Percentiles rank a stretch among this genome's conserved stretches.
Conservation (phyloP, 23 red algal species). For the Cyanidiococcus yangmingshanensis region DNA sequence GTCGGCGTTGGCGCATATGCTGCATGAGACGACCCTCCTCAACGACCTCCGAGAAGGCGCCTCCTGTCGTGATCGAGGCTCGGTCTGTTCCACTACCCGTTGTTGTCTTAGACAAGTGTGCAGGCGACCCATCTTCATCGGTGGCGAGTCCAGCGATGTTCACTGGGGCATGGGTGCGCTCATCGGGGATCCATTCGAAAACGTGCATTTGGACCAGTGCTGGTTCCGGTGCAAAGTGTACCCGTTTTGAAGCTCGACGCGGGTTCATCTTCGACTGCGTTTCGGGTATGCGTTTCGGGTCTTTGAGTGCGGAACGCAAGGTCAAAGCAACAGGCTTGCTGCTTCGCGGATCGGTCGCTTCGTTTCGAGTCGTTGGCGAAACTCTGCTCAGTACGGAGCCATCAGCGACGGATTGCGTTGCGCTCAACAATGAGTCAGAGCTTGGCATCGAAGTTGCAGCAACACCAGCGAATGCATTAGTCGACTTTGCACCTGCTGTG, state of each 20-base stretch:
- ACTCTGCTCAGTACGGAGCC: too few relatives aligned
- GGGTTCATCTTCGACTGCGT: too few relatives aligned
- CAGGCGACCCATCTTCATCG: background rate
- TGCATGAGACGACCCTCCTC: constrained; percentile 20
- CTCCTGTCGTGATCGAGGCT: background rate
- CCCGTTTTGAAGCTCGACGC: background rate
- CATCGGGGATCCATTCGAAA: background rate
- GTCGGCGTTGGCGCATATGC: background rate
- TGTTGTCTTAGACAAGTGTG: background rate
- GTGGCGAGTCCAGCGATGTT: background rate
- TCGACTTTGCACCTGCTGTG: too few relatives aligned
- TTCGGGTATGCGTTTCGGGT: too few relatives aligned
- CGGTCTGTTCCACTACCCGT: background rate
- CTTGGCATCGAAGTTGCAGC: too few relatives aligned
- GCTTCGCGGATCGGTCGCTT: too few relatives aligned
- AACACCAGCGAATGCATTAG: too few relatives aligned
- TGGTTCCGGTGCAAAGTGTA: background rate
- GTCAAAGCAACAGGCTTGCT: too few relatives aligned
- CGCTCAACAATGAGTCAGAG: too few relatives aligned
- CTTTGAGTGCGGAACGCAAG: too few relatives aligned
- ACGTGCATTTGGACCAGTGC: background rate
- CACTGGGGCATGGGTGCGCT: constrained; percentile 14
- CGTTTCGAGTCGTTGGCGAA: too few relatives aligned
- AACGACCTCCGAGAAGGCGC: constrained; percentile 5
- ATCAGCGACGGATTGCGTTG: too few relatives aligned